Conservation (phyloP, 2,329 filamentous ascomycete genomes). For the Verticillium isaacii region DNA sequence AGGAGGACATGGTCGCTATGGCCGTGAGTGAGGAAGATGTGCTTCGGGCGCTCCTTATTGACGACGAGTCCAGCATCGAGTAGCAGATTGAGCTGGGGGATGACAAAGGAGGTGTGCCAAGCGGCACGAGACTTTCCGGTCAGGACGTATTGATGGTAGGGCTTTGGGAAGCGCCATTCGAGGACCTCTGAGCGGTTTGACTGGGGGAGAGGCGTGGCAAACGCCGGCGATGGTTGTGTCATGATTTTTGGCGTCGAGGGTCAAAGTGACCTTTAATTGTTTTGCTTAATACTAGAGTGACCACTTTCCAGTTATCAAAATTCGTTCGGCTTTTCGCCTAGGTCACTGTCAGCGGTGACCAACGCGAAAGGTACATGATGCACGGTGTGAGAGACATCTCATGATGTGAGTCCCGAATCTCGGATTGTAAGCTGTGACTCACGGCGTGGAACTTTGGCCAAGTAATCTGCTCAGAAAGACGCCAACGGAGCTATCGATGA, state of each 20-base stretch:
- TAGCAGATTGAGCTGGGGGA: slow-evolving; percentile 43
- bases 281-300: background rate
- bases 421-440: too few relatives aligned
- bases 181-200: slow-evolving; percentile 37
- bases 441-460: too few relatives aligned
- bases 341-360: background rate
- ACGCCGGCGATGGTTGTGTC: slow-evolving; percentile 15
- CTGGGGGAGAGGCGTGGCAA: slow-evolving; percentile 39
- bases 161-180: slow-evolving; percentile 39
- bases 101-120: slow-evolving; percentile 47
- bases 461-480: too few relatives aligned
- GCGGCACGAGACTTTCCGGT: slow-evolving; percentile 43
- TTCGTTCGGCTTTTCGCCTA: background rate
- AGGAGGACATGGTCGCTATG: slow-evolving; percentile 42
- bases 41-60: slow-evolving; percentile 40
- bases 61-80: slow-evolving; percentile 43
- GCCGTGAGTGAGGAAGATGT: slow-evolving; percentile 45
- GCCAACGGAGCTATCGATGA: too few relatives aligned
- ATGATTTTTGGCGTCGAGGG: background rate
- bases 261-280: background rate
- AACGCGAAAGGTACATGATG: too few relatives aligned
- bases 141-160: slow-evolving; percentile 34
- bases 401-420: background rate
- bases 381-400: background rate
- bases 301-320: too few relatives aligned